A percentile compares a stretch with the other conserved stretches of the same genome.
phyloP scores from a whole-genome alignment of 345 rosid species.

The Linum tenue region DNA sequence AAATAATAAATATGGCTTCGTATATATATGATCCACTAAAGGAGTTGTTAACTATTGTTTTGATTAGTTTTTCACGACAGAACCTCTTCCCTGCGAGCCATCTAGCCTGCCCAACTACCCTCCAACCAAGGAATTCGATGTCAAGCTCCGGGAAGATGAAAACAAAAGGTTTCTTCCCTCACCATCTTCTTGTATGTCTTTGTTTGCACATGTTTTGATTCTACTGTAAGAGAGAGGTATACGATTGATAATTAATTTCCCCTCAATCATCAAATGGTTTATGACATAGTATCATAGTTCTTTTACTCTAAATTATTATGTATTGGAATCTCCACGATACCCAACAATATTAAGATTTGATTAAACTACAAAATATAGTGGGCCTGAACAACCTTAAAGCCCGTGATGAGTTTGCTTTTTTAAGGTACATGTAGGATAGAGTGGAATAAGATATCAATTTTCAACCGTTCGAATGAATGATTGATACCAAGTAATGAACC shows the following conservation, averaged over 20 bases:
- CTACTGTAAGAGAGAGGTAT: too few relatives aligned
- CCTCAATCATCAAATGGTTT: not conserved
- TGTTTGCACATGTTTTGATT: too few relatives aligned
- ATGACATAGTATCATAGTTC: not conserved
- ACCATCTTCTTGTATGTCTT: too few relatives aligned
- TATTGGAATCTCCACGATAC: not conserved
- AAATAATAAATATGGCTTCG: not conserved
- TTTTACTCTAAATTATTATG: not conserved
- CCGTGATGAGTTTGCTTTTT: too few relatives aligned
- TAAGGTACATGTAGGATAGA: not conserved
- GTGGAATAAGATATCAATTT: not conserved
- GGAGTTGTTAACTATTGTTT: not conserved
- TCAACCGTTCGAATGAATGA: not conserved
- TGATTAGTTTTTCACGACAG: constrained; percentile 42
- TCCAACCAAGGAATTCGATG: constrained; percentile 57
- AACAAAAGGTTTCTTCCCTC: constrained; percentile 35
- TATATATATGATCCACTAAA: too few relatives aligned
- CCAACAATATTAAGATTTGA: too few relatives aligned
- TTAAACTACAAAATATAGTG: too few relatives aligned
- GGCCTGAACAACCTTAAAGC: too few relatives aligned
- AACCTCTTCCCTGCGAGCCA: constrained; percentile 53
- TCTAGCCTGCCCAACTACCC: constrained; percentile 58
- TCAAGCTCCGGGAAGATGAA: constrained; percentile 39
- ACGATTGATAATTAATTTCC: not conserved
- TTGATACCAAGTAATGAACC: not conserved